Evolutionary conservation across 768 basidiomycete species (phyloP).

Genomic region (Russula sp.): DNA sequence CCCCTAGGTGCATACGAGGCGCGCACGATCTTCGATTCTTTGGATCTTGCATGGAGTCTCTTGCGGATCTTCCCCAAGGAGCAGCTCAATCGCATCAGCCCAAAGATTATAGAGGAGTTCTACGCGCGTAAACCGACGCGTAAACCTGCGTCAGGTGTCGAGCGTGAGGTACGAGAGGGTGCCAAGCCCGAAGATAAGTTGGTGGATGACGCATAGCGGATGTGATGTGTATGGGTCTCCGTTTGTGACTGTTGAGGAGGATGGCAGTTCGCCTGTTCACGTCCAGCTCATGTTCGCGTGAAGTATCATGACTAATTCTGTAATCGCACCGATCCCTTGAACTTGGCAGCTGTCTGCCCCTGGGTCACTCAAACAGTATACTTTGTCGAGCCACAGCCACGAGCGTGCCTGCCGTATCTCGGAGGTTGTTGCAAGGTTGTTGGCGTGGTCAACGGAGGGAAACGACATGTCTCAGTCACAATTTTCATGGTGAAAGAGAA

Average conservation of each 20-base stretch:
- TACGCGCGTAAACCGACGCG: slow-evolving; percentile 78
- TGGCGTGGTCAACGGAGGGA: background rate
- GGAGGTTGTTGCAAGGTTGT: background rate
- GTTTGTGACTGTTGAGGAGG: slow-evolving; percentile 33
- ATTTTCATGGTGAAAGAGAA: background rate
- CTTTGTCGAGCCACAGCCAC: slow-evolving; percentile 5
- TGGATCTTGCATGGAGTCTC: slow-evolving; percentile 95
- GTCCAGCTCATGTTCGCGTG: slow-evolving; percentile 10
- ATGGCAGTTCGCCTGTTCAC: background rate
- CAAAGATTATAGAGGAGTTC: slow-evolving; percentile 92
- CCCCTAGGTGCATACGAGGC: slow-evolving; percentile 83
- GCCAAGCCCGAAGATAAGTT: slow-evolving; percentile 47
- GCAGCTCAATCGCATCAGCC: slow-evolving; percentile 95
- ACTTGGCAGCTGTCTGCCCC: background rate
- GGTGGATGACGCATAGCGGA: slow-evolving; percentile 43
- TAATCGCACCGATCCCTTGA: background rate
- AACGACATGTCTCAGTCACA: background rate
- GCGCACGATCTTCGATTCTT: slow-evolving; percentile 92
- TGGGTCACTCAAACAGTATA: background rate
- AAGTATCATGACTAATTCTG: slow-evolving; percentile 11
- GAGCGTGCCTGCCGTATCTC: background rate
- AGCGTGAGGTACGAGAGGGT: slow-evolving; percentile 35
- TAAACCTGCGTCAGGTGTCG: slow-evolving; percentile 48
- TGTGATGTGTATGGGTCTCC: slow-evolving; percentile 3
- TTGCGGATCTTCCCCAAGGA: slow-evolving; percentile 99